phyloP scores from a whole-genome alignment of 1,284 basidiomycete species.

The Wallemia mellicola region DNA sequence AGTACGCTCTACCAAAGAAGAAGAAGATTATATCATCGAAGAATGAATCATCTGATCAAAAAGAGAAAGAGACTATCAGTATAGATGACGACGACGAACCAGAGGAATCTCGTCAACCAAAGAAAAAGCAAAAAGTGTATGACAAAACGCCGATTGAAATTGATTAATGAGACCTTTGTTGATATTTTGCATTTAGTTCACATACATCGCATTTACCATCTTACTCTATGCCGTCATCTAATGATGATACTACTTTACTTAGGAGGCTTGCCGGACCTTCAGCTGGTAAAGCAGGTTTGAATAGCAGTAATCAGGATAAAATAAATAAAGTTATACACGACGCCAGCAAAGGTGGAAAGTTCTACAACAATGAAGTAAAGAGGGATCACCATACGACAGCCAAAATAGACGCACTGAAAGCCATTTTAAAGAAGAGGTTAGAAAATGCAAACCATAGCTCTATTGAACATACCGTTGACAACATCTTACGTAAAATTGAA shows the following conservation, averaged over 20 bases:
- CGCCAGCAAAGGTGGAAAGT: neutral
- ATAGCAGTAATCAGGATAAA: neutral
- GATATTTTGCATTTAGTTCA: neutral
- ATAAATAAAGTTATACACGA: neutral
- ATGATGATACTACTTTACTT: neutral
- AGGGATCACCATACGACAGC: neutral
- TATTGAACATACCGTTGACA: slow-evolving; percentile 17
- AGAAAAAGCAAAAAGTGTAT: neutral
- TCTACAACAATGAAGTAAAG: neutral
- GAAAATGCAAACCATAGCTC: neutral
- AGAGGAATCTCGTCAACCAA: neutral
- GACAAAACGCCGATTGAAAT: neutral
- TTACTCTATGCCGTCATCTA: neutral
- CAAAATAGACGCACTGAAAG: neutral
- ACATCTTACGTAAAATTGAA: slow-evolving; percentile 34
- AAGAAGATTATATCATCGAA: neutral
- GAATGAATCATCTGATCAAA: neutral
- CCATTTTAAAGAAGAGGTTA: neutral
- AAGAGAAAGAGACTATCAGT: neutral
- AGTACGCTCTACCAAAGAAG: neutral
- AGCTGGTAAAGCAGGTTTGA: neutral
- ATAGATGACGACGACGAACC: neutral
- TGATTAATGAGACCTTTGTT: neutral
- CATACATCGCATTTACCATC: neutral
- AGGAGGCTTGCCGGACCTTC: neutral